These are phyloP conservation scores for Rugosomyces carneus DNA, from an alignment of 1,284 basidiomycete species.

Conservation along the genomic window DNA sequence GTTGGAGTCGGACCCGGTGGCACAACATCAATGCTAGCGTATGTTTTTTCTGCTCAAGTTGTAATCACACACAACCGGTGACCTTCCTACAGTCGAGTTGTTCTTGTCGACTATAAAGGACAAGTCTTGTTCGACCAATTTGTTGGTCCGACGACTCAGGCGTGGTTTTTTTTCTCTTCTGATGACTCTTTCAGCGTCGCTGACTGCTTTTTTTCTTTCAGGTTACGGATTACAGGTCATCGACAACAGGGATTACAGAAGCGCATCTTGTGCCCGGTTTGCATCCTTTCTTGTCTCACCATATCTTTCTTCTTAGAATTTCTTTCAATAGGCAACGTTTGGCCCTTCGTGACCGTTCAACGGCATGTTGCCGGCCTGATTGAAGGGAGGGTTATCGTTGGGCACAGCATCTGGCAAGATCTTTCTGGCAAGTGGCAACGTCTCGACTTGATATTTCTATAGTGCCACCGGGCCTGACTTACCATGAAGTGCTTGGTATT, in stretches of 20 bases:
- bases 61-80: conserved; percentile 12
- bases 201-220: conserved; percentile 15
- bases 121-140: conserved; percentile 51
- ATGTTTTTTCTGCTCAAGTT: conserved; percentile 20
- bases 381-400: conserved; percentile 62
- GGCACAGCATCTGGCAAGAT: conserved; percentile 74
- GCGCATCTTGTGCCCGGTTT: conserved; percentile 47
- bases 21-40: conserved; percentile 74
- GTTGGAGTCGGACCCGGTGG: conserved; percentile 75
- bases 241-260: conserved; percentile 61
- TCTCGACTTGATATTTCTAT: conserved; percentile 3
- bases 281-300: conserved; percentile 1
- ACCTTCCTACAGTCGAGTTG: conserved; percentile 41
- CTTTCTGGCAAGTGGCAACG: conserved; percentile 50
- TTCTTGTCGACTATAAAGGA: conserved; percentile 61
- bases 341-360: conserved; percentile 57
- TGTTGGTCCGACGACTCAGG: conserved; percentile 58
- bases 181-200: neutral
- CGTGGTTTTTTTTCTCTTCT: conserved; percentile 15
- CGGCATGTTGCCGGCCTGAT: conserved; percentile 55
- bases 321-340: conserved; percentile 34
- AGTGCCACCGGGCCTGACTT: neutral
- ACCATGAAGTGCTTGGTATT: conserved; percentile 64
- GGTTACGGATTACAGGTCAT: conserved; percentile 69
- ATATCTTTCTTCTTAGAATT: conserved; percentile 4